Percentiles rank a stretch among this genome's conserved stretches.
These are phyloP conservation scores for Kockovaella imperatae DNA, from an alignment of 768 basidiomycete species.

Conservation along the genomic window DNA sequence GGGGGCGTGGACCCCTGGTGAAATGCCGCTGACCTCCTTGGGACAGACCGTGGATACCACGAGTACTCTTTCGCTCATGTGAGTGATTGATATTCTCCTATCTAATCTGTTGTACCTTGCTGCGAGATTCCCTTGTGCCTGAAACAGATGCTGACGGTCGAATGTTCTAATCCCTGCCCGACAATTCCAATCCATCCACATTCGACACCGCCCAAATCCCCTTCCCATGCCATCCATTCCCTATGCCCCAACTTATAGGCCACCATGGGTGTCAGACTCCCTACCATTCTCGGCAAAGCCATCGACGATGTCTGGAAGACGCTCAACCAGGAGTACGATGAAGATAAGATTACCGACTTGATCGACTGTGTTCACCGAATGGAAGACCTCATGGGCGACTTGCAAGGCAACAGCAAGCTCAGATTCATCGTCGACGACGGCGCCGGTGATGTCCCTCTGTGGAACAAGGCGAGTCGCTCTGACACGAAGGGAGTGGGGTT, in stretches of 20 bases:
- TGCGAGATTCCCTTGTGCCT: background rate
- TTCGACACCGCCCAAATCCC: no score
- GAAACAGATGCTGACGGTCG: background rate
- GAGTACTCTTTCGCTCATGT: slow-evolving; percentile 46
- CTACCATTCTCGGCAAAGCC: slow-evolving; percentile 90
- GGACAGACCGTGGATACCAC: slow-evolving; percentile 48
- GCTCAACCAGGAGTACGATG: slow-evolving; percentile 68
- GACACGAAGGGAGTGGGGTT: background rate
- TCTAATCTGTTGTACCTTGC: no score
- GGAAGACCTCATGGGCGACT: slow-evolving; percentile 78
- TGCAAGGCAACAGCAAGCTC: slow-evolving; percentile 71
- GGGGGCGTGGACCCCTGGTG: background rate
- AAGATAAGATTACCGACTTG: slow-evolving; percentile 77
- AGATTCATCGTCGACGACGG: slow-evolving; percentile 82
- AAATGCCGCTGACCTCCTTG: background rate
- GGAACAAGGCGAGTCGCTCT: slow-evolving; percentile 63
- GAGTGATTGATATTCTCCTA: slow-evolving; percentile 1
- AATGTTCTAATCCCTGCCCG: no score
- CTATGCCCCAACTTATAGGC: slow-evolving; percentile 70
- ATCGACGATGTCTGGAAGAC: slow-evolving; percentile 86
- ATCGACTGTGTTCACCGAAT: slow-evolving; percentile 78
- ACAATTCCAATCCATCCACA: no score
- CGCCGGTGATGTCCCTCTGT: slow-evolving; percentile 84
- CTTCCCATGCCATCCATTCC: background rate
- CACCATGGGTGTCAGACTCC: slow-evolving; percentile 91